Conservation (phyloP, 2,329 filamentous ascomycete genomes). For the Fusarium chuoi region DNA sequence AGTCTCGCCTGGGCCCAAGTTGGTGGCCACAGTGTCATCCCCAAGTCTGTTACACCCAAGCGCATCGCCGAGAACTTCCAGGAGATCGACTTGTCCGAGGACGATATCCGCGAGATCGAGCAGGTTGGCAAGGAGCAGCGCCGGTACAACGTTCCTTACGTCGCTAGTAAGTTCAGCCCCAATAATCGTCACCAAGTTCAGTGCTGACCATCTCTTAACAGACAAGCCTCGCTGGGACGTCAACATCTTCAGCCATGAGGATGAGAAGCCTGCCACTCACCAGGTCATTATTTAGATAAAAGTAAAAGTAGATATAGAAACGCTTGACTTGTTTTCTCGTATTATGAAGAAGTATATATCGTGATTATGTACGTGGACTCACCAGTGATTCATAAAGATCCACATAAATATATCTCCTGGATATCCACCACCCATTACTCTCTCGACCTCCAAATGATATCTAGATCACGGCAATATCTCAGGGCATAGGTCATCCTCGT, state of each 20-base stretch:
- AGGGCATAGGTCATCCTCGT: constrained; percentile 18
- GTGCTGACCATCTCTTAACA: neutral
- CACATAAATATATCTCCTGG: neutral
- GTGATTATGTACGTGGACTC: too few relatives aligned
- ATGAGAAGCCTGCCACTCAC: neutral
- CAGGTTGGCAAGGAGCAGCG: neutral
- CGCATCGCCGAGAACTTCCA: neutral
- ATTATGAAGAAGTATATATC: neutral
- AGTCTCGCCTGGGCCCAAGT: neutral
- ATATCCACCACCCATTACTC: fast-evolving
- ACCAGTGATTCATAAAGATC: fast-evolving
- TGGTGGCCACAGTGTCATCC: neutral
- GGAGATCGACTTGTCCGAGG: neutral
- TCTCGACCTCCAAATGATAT: constrained; percentile 18
- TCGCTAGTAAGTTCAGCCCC: neutral
- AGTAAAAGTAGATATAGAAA: neutral
- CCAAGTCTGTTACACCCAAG: neutral
- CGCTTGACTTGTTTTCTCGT: neutral
- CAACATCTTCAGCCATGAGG: neutral
- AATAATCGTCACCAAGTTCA: fast-evolving
- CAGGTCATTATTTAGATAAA: neutral
- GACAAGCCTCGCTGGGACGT: neutral
- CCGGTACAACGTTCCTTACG: neutral
- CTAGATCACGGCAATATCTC: constrained; percentile 33
- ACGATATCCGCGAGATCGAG: neutral